Base-by-base conservation (phyloP, 169 alveolate species). In the Eimeria praecox region DNA sequence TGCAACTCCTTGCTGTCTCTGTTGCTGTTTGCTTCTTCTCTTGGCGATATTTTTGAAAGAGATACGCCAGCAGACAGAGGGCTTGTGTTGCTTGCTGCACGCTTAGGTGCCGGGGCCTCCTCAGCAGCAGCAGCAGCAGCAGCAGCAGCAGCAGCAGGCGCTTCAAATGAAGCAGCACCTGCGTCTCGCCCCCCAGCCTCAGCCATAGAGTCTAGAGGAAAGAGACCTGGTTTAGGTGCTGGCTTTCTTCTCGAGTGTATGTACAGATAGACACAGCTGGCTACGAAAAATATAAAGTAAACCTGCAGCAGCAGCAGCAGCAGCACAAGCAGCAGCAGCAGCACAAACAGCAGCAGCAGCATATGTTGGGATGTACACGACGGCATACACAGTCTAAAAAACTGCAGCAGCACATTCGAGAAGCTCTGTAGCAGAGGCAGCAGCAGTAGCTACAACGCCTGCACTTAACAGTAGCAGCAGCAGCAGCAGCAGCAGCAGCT, bases 171-270 rank as follows among this genome's bases (percentile, higher is more conserved):
- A 30, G 91, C 77, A n/a, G 77, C 71, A 20, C 56, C 40, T 0
- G 33, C 73, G 27, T n/a, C 83, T 0, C 66, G 64, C 30, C 56
- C 82, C 24, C 93, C 93, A 8, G 30, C 93, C 93, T 87, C 93
- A 0, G 93, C 93, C 93, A 87, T 87, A 12, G 93, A 87, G 44
- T 66, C 93, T 16, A 87, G 64, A 30, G 82, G 75, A 16, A 87
- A 87, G 14, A 87, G 62, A 66, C 82, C 93, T 24, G 93, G 93
- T 59, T 56, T 14, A 20, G 78, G 93, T 9, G 82, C 82, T 35
- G 93, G 82, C 82, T 87, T 87, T 62, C 83, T 46, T 30, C 82
- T 87, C 14, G 93, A 87, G 64, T 87, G 93, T 59, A 87, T 87
- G 82, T 2, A 87, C 82, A 87, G 82, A 62, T 87, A 87, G 59